A percentile compares a stretch with the other conserved stretches of the same genome.
Conservation (phyloP, 768 basidiomycete genomes). For the Calvatia gigantea region DNA sequence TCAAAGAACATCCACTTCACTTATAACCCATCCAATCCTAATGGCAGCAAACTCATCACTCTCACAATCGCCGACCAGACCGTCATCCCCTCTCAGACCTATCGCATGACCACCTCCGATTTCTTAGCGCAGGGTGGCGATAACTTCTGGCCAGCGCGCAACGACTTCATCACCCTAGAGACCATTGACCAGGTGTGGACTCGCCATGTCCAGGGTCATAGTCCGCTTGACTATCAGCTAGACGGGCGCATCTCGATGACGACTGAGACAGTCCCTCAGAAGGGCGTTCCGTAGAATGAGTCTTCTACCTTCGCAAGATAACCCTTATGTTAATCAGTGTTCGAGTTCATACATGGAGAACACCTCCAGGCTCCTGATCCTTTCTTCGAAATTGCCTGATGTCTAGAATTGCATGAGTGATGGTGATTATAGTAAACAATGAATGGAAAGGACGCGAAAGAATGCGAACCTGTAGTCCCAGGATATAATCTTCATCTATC, state of each 20-base stretch:
- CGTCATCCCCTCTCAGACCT: slow-evolving; percentile 23
- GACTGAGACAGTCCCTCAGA: slow-evolving; percentile 19
- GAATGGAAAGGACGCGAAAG: neutral
- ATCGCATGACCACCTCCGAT: slow-evolving; percentile 29
- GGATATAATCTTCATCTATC: slow-evolving; percentile 8
- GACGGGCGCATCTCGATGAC: slow-evolving; percentile 23
- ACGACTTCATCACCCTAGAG: slow-evolving; percentile 26
- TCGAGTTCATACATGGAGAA: slow-evolving; percentile 7
- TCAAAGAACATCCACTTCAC: slow-evolving; percentile 32
- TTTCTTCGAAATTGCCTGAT: slow-evolving; percentile 2
- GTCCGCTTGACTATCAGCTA: slow-evolving; percentile 21
- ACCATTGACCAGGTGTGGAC: slow-evolving; percentile 30
- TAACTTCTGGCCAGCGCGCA: slow-evolving; percentile 27
- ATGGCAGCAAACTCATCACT: slow-evolving; percentile 26
- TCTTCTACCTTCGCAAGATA: neutral
- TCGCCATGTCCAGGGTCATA: slow-evolving; percentile 23
- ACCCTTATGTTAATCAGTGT: neutral
- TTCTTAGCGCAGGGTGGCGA: slow-evolving; percentile 33
- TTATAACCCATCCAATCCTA: slow-evolving; percentile 26
- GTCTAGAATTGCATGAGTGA: neutral
- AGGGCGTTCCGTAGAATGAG: slow-evolving; percentile 16
- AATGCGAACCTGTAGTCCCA: neutral
- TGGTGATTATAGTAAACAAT: neutral
- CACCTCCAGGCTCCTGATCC: neutral
- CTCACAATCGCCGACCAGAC: slow-evolving; percentile 24